These are phyloP conservation scores for Penicillium sp. DNA, from an alignment of 2,329 filamentous ascomycete genomes.

Conservation along the genomic window DNA sequence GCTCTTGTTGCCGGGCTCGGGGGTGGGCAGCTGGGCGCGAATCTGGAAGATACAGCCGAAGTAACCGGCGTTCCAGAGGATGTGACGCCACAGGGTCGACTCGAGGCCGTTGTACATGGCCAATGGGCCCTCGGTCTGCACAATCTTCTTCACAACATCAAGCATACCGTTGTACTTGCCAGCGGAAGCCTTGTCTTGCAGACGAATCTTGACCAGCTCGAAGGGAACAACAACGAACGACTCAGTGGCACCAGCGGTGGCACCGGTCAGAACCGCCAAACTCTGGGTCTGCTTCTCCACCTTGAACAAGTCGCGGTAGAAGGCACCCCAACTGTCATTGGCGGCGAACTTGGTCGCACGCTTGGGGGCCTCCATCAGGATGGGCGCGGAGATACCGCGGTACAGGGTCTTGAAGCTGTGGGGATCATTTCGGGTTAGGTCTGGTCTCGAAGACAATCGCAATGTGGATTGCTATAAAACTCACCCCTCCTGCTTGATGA, in stretches of 20 bases:
- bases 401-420: conserved; percentile 82
- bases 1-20: conserved; percentile 68
- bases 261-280: conserved; percentile 89
- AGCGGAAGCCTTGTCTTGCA: conserved; percentile 92
- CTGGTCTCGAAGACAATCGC: background rate
- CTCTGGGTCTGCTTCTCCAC: conserved; percentile 85
- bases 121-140: conserved; percentile 78
- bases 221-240: conserved; percentile 97
- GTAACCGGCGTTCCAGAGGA: conserved; percentile 92
- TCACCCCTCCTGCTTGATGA: conserved; percentile 92
- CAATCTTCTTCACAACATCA: conserved; percentile 63
- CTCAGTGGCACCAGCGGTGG: conserved; percentile 92
- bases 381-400: conserved; percentile 91
- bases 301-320: conserved; percentile 87
- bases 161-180: conserved; percentile 63
- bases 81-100: conserved; percentile 94
- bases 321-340: conserved; percentile 96
- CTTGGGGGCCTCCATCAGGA: conserved; percentile 97
- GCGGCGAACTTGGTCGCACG: conserved; percentile 97
- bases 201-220: conserved; percentile 95
- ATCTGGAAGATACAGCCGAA: conserved; percentile 99
- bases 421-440: conserved; percentile 1
- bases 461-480: conserved; percentile 21
- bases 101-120: conserved; percentile 97
- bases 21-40: conserved; percentile 75